Percentiles rank a stretch among this genome's conserved stretches.
phyloP scores from a whole-genome alignment of 164 flowering plant genomes.

The Piper betle region DNA sequence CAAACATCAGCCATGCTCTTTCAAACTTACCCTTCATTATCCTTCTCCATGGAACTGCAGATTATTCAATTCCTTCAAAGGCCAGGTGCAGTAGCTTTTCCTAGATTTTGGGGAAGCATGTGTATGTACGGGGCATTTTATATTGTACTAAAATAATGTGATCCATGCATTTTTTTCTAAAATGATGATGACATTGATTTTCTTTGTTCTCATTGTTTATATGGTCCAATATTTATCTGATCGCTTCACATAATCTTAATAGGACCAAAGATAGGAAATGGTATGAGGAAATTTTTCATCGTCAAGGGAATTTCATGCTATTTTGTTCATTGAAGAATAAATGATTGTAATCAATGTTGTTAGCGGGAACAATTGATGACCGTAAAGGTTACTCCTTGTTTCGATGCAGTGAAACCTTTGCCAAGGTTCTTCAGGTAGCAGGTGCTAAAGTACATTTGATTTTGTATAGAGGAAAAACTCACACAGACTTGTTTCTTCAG shows the following conservation, averaged over 20 bases:
- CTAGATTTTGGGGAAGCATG: background rate
- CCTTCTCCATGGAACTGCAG: conserved; percentile 81
- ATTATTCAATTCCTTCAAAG: conserved; percentile 73
- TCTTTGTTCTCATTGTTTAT: no score
- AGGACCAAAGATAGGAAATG: no score
- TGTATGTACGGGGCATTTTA: no score
- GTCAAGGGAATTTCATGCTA: background rate
- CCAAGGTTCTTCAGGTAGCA: conserved; percentile 35
- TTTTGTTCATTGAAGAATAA: background rate
- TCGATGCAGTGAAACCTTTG: conserved; percentile 53
- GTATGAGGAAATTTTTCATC: no score
- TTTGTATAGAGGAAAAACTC: conserved; percentile 75
- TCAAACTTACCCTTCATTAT: conserved; percentile 51
- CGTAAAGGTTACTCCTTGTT: background rate
- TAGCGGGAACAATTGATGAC: background rate
- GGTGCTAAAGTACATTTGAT: conserved; percentile 63
- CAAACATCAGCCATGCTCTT: conserved; percentile 31
- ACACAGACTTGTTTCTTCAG: conserved; percentile 89
- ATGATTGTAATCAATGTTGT: background rate
- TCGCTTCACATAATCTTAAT: no score
- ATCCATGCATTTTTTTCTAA: no score
- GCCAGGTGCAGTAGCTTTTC: conserved; percentile 41
- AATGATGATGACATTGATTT: no score
- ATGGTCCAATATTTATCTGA: no score
- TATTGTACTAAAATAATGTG: no score